Conservation (phyloP, 768 basidiomycete species). For the Austroboletus festivus region DNA sequence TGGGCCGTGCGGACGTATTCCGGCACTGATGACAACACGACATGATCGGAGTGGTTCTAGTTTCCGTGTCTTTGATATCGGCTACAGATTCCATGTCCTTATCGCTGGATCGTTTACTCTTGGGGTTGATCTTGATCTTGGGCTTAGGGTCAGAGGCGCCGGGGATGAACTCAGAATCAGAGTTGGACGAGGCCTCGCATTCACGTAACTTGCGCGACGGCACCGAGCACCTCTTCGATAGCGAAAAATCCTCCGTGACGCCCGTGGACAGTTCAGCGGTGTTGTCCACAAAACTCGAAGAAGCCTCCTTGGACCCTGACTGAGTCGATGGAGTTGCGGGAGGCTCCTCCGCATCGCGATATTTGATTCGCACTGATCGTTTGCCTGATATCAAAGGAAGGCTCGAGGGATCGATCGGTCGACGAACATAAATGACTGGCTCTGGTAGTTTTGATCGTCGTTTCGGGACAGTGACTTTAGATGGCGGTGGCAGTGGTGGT, state of each 20-base stretch:
- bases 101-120: not conserved
- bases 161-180: conserved; percentile 18
- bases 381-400: conserved; percentile 20
- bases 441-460: conserved; percentile 17
- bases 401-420: conserved; percentile 22
- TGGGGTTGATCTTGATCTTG: not conserved
- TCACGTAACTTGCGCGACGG: conserved; percentile 21
- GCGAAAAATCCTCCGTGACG: not conserved
- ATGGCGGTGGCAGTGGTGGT: not conserved
- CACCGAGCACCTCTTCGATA: conserved; percentile 1
- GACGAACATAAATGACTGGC: conserved; percentile 31
- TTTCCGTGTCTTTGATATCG: not conserved
- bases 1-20: conserved; percentile 22
- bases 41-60: not conserved
- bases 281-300: not conserved
- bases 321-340: not conserved
- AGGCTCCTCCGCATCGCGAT: conserved; percentile 17
- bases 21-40: conserved; percentile 40
- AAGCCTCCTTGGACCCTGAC: not conserved
- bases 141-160: not conserved
- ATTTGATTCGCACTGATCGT: conserved; percentile 30
- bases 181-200: not conserved
- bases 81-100: not conserved
- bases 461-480: conserved; percentile 1
- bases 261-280: not conserved